phyloP scores from a whole-genome alignment of 306 rosid species.

The peach (Prunus persica) region Prunus_persica_NCBIv2 NC_034009.1:17741501-17742000 shows the following conservation, averaged over 20 bases:
- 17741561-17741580: neutral
- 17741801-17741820: neutral
- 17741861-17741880: constrained; percentile 37
- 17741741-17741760: neutral
- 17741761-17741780: neutral
- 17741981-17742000: constrained; percentile 23
- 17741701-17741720: neutral
- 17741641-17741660: neutral
- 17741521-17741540: neutral
- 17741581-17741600: neutral
- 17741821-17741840: neutral
- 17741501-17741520: neutral
- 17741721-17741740: neutral
- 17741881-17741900: constrained; percentile 31
- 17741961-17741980: constrained; percentile 4
- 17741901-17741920: constrained; percentile 18
- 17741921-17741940: constrained; percentile 25
- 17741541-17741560: neutral
- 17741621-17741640: neutral
- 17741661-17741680: neutral
- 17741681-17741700: neutral
- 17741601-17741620: neutral
- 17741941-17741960: constrained; percentile 7
- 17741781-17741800: neutral
- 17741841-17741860: constrained; percentile 11